Base-by-base conservation (phyloP, 306 rosid species). In the Cyamopsis tetragonoloba region DNA sequence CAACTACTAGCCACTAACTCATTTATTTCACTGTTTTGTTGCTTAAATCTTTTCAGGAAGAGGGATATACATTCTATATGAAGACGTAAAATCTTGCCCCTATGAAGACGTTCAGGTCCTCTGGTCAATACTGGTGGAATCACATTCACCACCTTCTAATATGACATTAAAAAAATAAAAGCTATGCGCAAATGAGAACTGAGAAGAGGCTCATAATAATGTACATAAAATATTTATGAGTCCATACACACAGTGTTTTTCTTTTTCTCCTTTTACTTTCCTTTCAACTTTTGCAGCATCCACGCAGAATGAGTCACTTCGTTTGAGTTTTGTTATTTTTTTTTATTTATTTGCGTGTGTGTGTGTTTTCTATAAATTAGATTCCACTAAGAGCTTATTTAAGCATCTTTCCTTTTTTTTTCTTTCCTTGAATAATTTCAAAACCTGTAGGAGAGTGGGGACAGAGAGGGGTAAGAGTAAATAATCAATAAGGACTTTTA, bases 61-160 rank as follows among this genome's bases (percentile, higher is more conserved):
- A 84, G 96, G 96, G 77, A 84, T 91, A 50, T 91, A 88, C 80
- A 91, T 91, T 82, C 83, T 91, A 17, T 86, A 91, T 47, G 96
- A 91, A 79, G 97, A 91, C 84, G 97, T 91, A 17, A 88, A 88
- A 54, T 91, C 97, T 42, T 91, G 97, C 86, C 96, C 96, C 34
- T 84, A 79, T 50, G 96, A 91, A 80, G 97, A 88, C 72, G 97
- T 91, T 56, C 97, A 91, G 13, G 91, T 91, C 23, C 84, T 91
- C 30, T 91, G 96, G 97, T 91, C 97, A 15, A 91, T 91, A 71
- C 77, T 91, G 39, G 97, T 88, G 85, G 96, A 91, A 64, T 83
- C 96, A 71, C 77, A 84, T 71, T 48, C 88, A 34, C 72, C 89
- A 50, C 37, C 85, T 71, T 55, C n/a, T n/a, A n/a, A n/a, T n/a